Evolutionary conservation across 495 filamentous ascomycete species (phyloP), one percentile per base, ranked within the genome.

Genomic region (Rostrohypoxylon terebratum): DNA sequence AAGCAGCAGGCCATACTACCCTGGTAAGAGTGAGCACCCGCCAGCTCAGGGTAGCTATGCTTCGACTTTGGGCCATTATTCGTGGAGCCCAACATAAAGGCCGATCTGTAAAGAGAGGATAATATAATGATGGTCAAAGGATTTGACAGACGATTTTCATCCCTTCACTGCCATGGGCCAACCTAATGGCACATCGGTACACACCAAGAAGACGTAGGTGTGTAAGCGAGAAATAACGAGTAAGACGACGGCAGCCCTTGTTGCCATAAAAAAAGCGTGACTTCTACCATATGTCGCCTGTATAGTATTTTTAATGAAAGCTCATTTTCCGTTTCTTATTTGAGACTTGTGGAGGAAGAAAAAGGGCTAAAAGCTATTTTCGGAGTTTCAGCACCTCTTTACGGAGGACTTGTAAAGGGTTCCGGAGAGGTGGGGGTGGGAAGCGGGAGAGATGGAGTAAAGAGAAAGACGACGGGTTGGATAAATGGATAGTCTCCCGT

Each of bases 1-100:
- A 42, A 78, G 75, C 25, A 76, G 82, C 25, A 73, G 83, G 45
- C 77, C 83, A 7, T 85, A 85, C 62, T 84, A 77, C 14, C 77
- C 82, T 9, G 76, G 80, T 16, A 77, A 78, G 45, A 73, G 59
- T 48, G 75, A 78, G 38, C 76, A 76, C 38, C 76, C 76, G 9
- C 71, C 72, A 11, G 69, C 77, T n/a, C 65, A 76, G 7, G 72
- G 69, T 33, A 72, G 72, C 48, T 79, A 79, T 63, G 74, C 72
- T 34, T 72, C 77, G 38, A 68, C 74, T 18, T 28, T 80, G 31
- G 77, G 77, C 63, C 77, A 81, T 59, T 81, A 81, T 50, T 78
- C 77, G 38, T 80, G 78, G 78, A 78, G 76, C 55, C 66, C 78
- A 45, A 75, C 75, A 28, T 80, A 69, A 64, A n/a, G 38, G 20